Evolutionary conservation across 257 asterid species (phyloP).

Genomic region (Plantago ovata): DNA sequence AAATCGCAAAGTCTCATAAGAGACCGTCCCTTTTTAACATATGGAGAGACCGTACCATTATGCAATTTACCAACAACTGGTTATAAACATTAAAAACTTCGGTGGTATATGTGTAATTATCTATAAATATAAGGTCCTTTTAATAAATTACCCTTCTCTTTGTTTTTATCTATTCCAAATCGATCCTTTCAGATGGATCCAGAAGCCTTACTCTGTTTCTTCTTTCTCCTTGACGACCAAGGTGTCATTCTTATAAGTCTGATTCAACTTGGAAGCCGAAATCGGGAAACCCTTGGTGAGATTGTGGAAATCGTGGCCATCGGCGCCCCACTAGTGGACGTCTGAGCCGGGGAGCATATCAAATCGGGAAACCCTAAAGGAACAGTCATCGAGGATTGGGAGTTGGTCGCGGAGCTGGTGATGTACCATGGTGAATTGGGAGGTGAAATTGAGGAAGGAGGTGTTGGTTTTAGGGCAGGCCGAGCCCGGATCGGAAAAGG

Average conservation of each 20-base stretch:
- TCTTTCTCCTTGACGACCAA: constrained; percentile 62
- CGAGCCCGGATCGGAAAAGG: constrained; percentile 40
- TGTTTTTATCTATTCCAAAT: no score
- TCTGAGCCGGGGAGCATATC: constrained; percentile 89
- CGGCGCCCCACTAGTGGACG: constrained; percentile 95
- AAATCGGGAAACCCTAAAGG: constrained; percentile 70
- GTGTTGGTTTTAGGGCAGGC: constrained; percentile 53
- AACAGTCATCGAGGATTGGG: constrained; percentile 62
- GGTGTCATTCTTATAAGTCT: constrained; percentile 61
- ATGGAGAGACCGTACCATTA: no score
- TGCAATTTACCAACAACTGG: no score
- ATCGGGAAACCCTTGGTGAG: constrained; percentile 68
- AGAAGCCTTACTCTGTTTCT: no score
- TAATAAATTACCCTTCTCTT: no score
- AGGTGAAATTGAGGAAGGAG: constrained; percentile 63
- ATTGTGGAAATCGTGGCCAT: constrained; percentile 62
- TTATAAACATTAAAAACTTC: no score
- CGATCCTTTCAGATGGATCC: no score
- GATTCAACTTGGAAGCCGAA: constrained; percentile 63
- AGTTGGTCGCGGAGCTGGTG: constrained; percentile 89
- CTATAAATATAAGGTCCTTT: no score
- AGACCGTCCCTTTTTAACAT: no score
- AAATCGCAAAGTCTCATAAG: no score
- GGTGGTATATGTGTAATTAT: no score
- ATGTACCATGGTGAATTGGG: constrained; percentile 79